These are phyloP conservation scores for Clonostachys byssicola DNA, from an alignment of 2,329 filamentous ascomycete genomes.

Conservation along the genomic window DNA sequence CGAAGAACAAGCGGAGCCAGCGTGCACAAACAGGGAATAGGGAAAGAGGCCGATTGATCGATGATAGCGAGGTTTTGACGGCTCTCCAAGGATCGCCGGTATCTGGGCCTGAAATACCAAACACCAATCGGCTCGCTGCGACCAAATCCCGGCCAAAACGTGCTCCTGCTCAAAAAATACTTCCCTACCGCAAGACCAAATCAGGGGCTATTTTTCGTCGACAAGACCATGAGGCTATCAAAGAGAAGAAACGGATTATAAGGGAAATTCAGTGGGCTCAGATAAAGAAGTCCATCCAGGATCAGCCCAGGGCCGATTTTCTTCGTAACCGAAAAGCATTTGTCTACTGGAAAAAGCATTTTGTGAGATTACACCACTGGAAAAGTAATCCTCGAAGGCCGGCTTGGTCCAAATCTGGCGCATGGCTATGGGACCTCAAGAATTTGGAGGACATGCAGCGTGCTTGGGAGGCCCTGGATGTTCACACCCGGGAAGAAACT, in stretches of 20 bases:
- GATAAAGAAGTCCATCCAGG: slow-evolving; percentile 12
- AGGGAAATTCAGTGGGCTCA: slow-evolving; percentile 23
- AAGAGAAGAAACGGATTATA: neutral
- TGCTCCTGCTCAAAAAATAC: too few species aligned
- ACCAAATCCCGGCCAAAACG: too few species aligned
- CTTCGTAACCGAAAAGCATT: slow-evolving; percentile 7
- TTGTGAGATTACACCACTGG: too few species aligned
- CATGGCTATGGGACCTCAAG: slow-evolving; percentile 21
- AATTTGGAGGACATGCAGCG: slow-evolving; percentile 20
- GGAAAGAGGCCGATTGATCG: too few species aligned
- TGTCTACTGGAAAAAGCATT: slow-evolving; percentile 1
- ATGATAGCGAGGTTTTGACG: too few species aligned
- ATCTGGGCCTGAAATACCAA: too few species aligned
- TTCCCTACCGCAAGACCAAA: too few species aligned
- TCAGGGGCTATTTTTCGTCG: too few species aligned
- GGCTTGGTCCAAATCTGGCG: slow-evolving; percentile 16
- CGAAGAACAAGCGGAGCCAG: too few species aligned
- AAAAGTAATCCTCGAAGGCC: neutral
- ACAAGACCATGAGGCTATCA: neutral
- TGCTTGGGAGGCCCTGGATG: slow-evolving; percentile 22
- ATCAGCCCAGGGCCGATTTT: slow-evolving; percentile 12
- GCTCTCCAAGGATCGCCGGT: too few species aligned
- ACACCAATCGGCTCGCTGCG: too few species aligned
- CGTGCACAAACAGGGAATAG: too few species aligned
- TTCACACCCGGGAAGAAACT: slow-evolving; percentile 11